Evolutionary conservation across 139 green algal species (phyloP).

Genomic region (Chlamydomonas schloesseri): DNA sequence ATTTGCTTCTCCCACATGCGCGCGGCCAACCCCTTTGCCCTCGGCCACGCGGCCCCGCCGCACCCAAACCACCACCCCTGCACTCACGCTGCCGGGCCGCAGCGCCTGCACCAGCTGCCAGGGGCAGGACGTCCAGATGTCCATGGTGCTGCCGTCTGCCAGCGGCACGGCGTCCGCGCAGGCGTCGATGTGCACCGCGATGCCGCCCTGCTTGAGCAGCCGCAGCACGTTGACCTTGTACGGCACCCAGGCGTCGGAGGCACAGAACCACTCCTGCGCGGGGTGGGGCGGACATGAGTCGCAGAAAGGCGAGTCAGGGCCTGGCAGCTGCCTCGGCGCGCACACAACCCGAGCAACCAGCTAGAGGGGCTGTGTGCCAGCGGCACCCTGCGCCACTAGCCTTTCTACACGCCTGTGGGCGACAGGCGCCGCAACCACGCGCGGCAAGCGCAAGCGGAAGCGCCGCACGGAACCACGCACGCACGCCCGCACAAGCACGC

Average conservation of each 20-base stretch:
- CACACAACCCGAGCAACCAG: neutral
- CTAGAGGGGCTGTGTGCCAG: neutral
- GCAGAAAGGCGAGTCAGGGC: too few species aligned
- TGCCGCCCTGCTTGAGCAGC: neutral
- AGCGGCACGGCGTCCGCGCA: constrained; percentile 20
- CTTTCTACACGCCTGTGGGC: too few species aligned
- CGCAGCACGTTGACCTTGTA: constrained; percentile 20
- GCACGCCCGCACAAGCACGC: too few species aligned
- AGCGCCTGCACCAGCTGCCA: constrained; percentile 41
- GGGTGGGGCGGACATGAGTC: neutral
- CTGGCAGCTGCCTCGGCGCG: too few species aligned
- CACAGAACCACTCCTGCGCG: neutral
- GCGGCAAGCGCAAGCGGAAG: too few species aligned
- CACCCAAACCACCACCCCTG: too few species aligned
- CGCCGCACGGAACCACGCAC: too few species aligned
- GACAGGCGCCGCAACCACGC: too few species aligned
- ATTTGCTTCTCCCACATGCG: too few species aligned
- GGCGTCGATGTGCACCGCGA: constrained; percentile 38
- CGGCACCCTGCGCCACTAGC: too few species aligned
- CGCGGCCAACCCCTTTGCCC: too few species aligned
- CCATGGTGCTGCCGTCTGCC: constrained; percentile 22
- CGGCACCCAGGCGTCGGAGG: constrained; percentile 34
- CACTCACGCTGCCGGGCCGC: constrained; percentile 36
- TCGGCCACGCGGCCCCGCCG: too few species aligned
- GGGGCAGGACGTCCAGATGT: constrained; percentile 47